Percentiles rank a stretch among this genome's conserved stretches.
Evolutionary conservation across 2,329 filamentous ascomycete species (phyloP).

Genomic region (Magnaporthales sp.): DNA sequence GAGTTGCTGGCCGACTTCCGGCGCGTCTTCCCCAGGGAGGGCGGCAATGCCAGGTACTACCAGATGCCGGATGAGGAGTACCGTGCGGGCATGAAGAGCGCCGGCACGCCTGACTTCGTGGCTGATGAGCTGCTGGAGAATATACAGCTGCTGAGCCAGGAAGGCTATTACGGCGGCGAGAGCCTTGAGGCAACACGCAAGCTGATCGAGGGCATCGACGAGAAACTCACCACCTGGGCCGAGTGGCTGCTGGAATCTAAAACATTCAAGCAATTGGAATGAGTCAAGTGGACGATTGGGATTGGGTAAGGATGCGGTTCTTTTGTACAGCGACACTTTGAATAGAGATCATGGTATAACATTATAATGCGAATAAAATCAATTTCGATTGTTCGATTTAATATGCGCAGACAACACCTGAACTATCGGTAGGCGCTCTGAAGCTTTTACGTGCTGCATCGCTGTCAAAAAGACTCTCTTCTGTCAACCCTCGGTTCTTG

Average conservation of each 20-base stretch:
- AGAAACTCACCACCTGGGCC: conserved; percentile 31
- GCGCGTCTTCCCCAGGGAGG: conserved; percentile 25
- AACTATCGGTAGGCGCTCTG: too few relatives aligned
- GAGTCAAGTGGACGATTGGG: too few relatives aligned
- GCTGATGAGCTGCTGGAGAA: conserved; percentile 45
- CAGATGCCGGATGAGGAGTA: neutral
- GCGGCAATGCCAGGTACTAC: conserved; percentile 20
- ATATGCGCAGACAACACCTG: too few relatives aligned
- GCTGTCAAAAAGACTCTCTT: too few relatives aligned
- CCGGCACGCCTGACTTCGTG: conserved; percentile 23
- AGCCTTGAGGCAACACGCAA: conserved; percentile 27
- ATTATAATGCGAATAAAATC: too few relatives aligned
- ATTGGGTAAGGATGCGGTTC: too few relatives aligned
- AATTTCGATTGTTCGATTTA: too few relatives aligned
- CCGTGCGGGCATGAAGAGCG: conserved; percentile 17
- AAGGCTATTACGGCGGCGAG: conserved; percentile 42
- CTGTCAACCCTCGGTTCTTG: too few relatives aligned
- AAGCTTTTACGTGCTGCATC: too few relatives aligned
- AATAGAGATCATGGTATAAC: too few relatives aligned
- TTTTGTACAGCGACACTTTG: too few relatives aligned
- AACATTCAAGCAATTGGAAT: neutral
- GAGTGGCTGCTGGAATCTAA: conserved; percentile 17
- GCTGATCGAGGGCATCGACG: conserved; percentile 19
- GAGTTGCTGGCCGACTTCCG: conserved; percentile 31
- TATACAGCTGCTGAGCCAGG: conserved; percentile 39